Base-by-base conservation (phyloP, 768 basidiomycete genomes). In the Pleurotus giganteus region DNA sequence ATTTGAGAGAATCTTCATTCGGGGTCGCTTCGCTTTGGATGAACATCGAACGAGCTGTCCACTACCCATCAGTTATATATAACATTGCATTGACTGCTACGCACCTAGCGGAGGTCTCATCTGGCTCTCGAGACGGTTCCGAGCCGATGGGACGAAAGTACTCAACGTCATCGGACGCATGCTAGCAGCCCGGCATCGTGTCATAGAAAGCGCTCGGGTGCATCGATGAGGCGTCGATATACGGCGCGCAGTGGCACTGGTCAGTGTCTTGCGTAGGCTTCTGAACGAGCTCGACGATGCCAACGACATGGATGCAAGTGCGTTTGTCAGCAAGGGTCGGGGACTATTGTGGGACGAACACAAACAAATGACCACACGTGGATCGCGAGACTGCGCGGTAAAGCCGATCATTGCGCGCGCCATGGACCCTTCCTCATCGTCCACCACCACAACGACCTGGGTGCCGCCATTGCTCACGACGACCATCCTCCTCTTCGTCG, bases 21-120 rank as follows among this genome's bases (percentile, higher is more conserved):
- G 97, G 97, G 0, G 97, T 99, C 8, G 86, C 84, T 73, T 98
- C 95, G 4, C 96, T 98, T 72, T 99, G 97, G 55, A 98, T 97
- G 75, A 98, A 98, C 95, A 98, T 96, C 52, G 89, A 88, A 21
- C 94, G 84, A 29, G 73, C 90, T 92, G 57, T 53, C 32, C n/a
- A n/a, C n/a, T n/a, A n/a, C n/a, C n/a, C n/a, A 23, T 31, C 7
- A 13, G 19, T 52, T 58, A 44, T 53, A 31, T 56, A 39, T 23
- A 26, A 28, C 19, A 19, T 2, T 8, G 19, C 19, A 26, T 7
- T 23, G 13, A n/a, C n/a, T n/a, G 31, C 1, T 36, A 24, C 49
- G 59, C 55, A 79, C 78, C 68, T 34, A 67, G 65, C 21, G 62
- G 57, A 23, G 69, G 65, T n/a, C 50, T 51, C 34, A 36, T 51